Evolutionary conservation across 176 grass and related monocot species (phyloP).

Genomic region (Bromus sterilis): DNA sequence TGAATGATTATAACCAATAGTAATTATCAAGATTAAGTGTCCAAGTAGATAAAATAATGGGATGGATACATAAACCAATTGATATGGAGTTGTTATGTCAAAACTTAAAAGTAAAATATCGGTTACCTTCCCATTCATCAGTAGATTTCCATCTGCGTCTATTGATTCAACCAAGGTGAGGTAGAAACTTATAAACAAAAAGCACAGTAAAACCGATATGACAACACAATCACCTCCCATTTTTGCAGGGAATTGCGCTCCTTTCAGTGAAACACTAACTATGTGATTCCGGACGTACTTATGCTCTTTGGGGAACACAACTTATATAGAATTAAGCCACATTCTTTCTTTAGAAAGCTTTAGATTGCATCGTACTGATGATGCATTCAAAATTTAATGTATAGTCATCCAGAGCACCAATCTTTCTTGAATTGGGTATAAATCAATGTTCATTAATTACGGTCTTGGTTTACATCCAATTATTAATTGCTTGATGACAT

Average conservation of each 20-base stretch:
- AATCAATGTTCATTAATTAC: background rate
- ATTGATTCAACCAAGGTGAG: background rate
- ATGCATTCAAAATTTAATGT: background rate
- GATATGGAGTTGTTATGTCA: background rate
- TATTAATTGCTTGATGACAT: background rate
- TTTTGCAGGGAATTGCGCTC: too few relatives aligned
- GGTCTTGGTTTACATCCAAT: background rate
- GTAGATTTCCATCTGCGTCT: background rate
- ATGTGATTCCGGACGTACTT: background rate
- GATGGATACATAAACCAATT: background rate
- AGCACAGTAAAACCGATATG: background rate
- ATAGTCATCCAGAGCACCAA: background rate
- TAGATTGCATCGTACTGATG: background rate
- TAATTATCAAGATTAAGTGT: background rate
- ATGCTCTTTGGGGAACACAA: background rate
- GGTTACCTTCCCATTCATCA: background rate
- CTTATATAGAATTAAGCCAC: background rate
- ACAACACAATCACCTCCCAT: background rate
- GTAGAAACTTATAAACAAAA: background rate
- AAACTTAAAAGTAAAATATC: background rate
- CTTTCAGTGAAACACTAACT: background rate
- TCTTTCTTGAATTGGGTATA: background rate
- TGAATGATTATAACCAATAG: background rate
- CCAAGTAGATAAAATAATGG: background rate
- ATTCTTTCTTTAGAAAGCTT: background rate